Base-by-base conservation (phyloP, 495 filamentous ascomycete species). In the Parachaetomium inaequale region DNA sequence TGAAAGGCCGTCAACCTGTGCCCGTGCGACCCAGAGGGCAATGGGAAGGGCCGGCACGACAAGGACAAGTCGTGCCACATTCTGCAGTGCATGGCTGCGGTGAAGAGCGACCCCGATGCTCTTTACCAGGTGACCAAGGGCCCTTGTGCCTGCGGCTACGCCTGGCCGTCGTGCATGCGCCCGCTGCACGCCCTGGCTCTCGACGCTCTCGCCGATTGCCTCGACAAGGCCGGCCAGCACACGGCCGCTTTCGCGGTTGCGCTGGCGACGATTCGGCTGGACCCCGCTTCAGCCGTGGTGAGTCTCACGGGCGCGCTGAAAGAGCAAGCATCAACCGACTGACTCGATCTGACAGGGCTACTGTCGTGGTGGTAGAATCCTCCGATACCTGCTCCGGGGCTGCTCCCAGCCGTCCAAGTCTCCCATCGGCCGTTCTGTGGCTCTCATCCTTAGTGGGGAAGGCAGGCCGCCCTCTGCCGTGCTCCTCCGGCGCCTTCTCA, bases 11-110 rank as follows among this genome's bases (percentile, higher is more conserved):
- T 67, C 45, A 61, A 57, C 40, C n/a, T 46, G 21, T 69, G 69
- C 59, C 59, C 40, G 3, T 69, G 70, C 51, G 40, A 53, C 21
- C 54, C 62, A 10, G 32, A 28, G 19, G 36, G 42, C 34, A 43
- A 45, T 17, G 25, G 42, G 1, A 51, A 51, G 25, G 4, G n/a
- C n/a, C 52, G 59, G 42, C 71, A 73, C 50, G 50, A 38, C 2
- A 67, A 64, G 17, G 68, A 72, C 56, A 72, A 70, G 54, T 61
- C 67, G 12, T 73, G 71, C 32, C 53, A 70, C 55, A 65, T 70
- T 25, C 31, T 7, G 8, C 69, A 73, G 28, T 71, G 63, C 47
- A 40, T 64, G 7, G 25, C 17, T 1, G 66, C 66, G 32, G 31
- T 69, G 23, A 19, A 59, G 26, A 55, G 26, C 34, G 59, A 65